Percentiles rank a stretch among this genome's conserved stretches.
These are phyloP conservation scores for Candida xiaguanensis DNA, from an alignment of 805 yeast genomes.

Conservation along the genomic window DNA sequence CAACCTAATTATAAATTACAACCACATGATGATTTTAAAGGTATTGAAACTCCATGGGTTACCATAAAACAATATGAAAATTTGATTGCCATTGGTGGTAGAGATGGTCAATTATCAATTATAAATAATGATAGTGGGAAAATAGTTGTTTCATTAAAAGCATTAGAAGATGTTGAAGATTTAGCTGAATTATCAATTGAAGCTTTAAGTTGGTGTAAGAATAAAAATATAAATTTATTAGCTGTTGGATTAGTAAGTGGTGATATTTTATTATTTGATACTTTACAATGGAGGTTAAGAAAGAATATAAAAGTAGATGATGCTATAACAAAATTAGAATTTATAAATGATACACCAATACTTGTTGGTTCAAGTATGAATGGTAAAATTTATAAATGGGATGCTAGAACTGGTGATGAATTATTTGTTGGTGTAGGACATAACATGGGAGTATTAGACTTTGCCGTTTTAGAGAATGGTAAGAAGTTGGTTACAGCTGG, in stretches of 20 bases:
- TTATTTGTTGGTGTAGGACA: slow-evolving; percentile 85
- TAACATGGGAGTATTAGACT: slow-evolving; percentile 89
- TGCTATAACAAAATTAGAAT: slow-evolving; percentile 76
- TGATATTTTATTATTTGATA: slow-evolving; percentile 75
- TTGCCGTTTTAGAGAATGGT: slow-evolving; percentile 64
- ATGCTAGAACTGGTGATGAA: slow-evolving; percentile 78
- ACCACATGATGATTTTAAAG: slow-evolving; percentile 61
- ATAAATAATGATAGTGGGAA: slow-evolving; percentile 73
- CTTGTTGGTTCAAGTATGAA: slow-evolving; percentile 77
- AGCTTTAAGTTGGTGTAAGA: slow-evolving; percentile 73
- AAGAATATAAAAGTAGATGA: slow-evolving; percentile 67
- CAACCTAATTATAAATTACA: slow-evolving; percentile 64
- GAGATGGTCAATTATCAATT: slow-evolving; percentile 84
- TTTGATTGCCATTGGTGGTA: slow-evolving; percentile 74
- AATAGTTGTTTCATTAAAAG: slow-evolving; percentile 61
- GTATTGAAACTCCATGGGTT: slow-evolving; percentile 86
- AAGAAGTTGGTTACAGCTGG: slow-evolving; percentile 84
- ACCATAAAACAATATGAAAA: slow-evolving; percentile 53
- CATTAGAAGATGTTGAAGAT: slow-evolving; percentile 52
- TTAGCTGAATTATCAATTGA: slow-evolving; percentile 42
- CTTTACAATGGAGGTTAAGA: slow-evolving; percentile 84
- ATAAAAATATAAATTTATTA: slow-evolving; percentile 51
- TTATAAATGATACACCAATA: slow-evolving; percentile 54
- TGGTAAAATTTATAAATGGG: slow-evolving; percentile 84
- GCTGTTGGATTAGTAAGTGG: slow-evolving; percentile 93